phyloP scores from a whole-genome alignment of 371 early-diverging fungal genomes.

The Lichtheimia ramosa region DNA sequence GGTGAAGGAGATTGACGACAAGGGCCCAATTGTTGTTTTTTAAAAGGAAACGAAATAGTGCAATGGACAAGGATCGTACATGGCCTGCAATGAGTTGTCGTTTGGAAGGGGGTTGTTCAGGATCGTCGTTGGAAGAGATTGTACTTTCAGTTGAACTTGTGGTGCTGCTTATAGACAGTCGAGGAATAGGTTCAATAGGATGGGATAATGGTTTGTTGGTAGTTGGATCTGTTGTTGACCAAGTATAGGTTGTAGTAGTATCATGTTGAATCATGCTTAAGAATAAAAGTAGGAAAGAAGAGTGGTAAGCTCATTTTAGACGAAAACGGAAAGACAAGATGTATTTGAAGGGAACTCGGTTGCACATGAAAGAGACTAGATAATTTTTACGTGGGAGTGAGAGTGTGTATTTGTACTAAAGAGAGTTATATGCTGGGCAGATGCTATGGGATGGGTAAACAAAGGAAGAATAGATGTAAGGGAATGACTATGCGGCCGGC shows the following conservation, averaged over 20 bases:
- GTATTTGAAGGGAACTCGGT: neutral
- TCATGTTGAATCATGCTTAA: neutral
- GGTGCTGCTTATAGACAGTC: constrained; percentile 5
- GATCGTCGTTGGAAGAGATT: constrained; percentile 5
- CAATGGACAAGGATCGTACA: constrained; percentile 12
- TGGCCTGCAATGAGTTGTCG: constrained; percentile 28
- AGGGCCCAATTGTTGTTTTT: constrained; percentile 45
- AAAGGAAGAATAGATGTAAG: neutral
- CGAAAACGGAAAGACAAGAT: neutral
- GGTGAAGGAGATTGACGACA: constrained; percentile 39
- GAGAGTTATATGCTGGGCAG: neutral
- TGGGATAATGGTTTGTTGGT: neutral
- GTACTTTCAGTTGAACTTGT: neutral
- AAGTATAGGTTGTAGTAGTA: neutral
- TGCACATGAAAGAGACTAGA: no score
- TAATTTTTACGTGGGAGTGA: no score
- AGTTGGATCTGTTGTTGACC: neutral
- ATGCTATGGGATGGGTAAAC: no score
- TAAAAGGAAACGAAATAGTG: constrained; percentile 23
- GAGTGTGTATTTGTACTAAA: neutral
- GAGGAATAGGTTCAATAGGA: neutral
- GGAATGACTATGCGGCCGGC: constrained; percentile 46
- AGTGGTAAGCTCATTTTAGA: neutral
- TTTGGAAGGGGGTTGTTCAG: constrained; percentile 20
- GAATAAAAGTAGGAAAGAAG: neutral